Conservation (phyloP, 345 rosid species). For the Dipteronia sinensis region DNA sequence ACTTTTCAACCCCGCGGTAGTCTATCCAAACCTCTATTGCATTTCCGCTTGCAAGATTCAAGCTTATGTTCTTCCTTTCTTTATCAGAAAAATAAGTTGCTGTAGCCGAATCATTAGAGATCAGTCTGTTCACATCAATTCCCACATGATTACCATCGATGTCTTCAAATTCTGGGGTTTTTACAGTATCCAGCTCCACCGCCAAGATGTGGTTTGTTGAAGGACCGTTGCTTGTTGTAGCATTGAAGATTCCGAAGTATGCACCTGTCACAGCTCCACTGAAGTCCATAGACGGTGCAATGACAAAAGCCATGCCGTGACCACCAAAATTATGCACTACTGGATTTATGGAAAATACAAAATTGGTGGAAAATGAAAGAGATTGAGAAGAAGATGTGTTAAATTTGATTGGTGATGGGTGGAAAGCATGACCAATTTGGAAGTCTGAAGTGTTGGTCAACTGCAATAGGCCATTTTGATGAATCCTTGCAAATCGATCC, state of each 20-base stretch:
- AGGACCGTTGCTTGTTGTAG: slow-evolving; percentile 34
- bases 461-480: too few species aligned
- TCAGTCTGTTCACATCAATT: slow-evolving; percentile 48
- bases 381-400: too few species aligned
- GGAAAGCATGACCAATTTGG: too few species aligned
- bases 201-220: slow-evolving; percentile 46
- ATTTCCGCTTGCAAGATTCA: slow-evolving; percentile 9
- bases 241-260: slow-evolving; percentile 54
- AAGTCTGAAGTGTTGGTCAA: too few species aligned
- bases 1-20: slow-evolving; percentile 37
- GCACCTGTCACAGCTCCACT: slow-evolving; percentile 11
- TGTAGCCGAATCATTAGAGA: slow-evolving; percentile 32
- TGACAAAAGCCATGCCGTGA: slow-evolving; percentile 45
- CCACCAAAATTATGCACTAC: not conserved
- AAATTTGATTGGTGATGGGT: too few species aligned
- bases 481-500: too few species aligned
- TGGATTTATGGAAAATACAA: too few species aligned
- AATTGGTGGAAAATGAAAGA: too few species aligned
- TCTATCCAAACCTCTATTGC: slow-evolving; percentile 48
- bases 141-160: slow-evolving; percentile 58
- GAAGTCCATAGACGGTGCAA: slow-evolving; percentile 36
- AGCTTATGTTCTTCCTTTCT: slow-evolving; percentile 23
- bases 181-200: slow-evolving; percentile 52
- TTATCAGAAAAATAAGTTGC: slow-evolving; percentile 38
- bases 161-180: slow-evolving; percentile 43